Evolutionary conservation across 768 basidiomycete genomes (phyloP).

Genomic region (Kwoniella botswanensis): DNA sequence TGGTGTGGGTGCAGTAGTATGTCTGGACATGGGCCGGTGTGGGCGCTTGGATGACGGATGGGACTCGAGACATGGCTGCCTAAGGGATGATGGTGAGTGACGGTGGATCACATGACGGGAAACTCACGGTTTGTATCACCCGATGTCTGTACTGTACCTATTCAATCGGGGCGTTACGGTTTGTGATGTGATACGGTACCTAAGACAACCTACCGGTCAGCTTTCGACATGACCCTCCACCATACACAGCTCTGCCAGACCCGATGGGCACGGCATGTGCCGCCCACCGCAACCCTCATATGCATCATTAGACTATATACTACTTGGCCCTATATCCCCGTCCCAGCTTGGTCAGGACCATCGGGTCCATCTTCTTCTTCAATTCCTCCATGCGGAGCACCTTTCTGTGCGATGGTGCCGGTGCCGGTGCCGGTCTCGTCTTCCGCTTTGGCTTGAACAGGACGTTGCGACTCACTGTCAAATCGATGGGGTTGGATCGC

Average conservation of each 20-base stretch:
- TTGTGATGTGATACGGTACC: too few species aligned
- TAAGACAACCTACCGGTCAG: too few species aligned
- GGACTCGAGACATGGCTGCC: background rate
- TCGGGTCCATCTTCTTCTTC: slow-evolving; percentile 3
- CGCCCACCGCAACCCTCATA: background rate
- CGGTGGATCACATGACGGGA: background rate
- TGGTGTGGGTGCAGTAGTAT: background rate
- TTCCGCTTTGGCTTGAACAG: background rate
- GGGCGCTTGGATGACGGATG: background rate
- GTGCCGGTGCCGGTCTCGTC: background rate
- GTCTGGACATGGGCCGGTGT: background rate
- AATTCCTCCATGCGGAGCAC: background rate
- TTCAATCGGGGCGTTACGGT: too few species aligned
- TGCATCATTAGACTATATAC: slow-evolving; percentile 1
- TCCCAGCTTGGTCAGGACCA: slow-evolving; percentile 1
- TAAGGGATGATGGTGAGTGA: background rate
- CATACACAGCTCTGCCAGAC: background rate
- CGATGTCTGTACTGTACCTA: too few species aligned
- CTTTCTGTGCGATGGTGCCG: background rate
- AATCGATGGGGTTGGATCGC: background rate
- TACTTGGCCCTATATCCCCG: background rate
- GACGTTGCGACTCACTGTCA: background rate
- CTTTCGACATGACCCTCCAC: too few species aligned
- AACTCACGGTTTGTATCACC: too few species aligned
- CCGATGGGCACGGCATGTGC: background rate